phyloP scores from a whole-genome alignment of 805 yeast species.

The Sugiyamaella boreocaroliniensis region DNA sequence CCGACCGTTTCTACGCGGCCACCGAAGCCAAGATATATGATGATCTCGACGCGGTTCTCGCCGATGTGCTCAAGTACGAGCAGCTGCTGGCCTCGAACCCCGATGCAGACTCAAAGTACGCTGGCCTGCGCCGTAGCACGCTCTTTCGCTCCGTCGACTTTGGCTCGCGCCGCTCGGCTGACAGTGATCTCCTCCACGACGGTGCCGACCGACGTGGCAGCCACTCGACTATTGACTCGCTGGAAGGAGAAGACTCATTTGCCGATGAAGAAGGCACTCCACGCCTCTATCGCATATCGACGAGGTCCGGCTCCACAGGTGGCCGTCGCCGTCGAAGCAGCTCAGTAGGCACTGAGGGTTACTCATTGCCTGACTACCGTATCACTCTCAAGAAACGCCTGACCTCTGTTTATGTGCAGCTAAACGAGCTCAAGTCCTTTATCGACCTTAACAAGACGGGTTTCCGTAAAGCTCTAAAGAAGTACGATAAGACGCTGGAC shows the following conservation, averaged over 20 bases:
- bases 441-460: slow-evolving; percentile 84
- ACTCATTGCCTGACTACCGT: slow-evolving; percentile 35
- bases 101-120: slow-evolving; percentile 24
- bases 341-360: slow-evolving; percentile 6
- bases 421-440: slow-evolving; percentile 78
- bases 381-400: slow-evolving; percentile 62
- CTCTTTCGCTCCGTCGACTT: slow-evolving; percentile 5
- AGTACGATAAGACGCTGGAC: slow-evolving; percentile 78
- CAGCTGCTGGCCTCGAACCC: slow-evolving; percentile 21
- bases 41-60: slow-evolving; percentile 49
- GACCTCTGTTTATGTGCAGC: slow-evolving; percentile 58
- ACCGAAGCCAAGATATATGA: slow-evolving; percentile 56
- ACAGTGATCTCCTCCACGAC: not conserved
- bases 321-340: slow-evolving; percentile 4
- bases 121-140: slow-evolving; percentile 14
- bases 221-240: slow-evolving; percentile 3
- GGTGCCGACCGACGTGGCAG: not conserved
- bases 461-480: slow-evolving; percentile 81
- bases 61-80: slow-evolving; percentile 61
- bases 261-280: slow-evolving; percentile 8
- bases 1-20: slow-evolving; percentile 63
- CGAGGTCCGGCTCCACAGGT: not conserved
- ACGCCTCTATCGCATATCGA: not conserved
- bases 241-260: slow-evolving; percentile 3
- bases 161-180: not conserved